Evolutionary conservation across 768 basidiomycete genomes (phyloP), one percentile per base, ranked within the genome.

Genomic region (Phlegmacium glaucopus): DNA sequence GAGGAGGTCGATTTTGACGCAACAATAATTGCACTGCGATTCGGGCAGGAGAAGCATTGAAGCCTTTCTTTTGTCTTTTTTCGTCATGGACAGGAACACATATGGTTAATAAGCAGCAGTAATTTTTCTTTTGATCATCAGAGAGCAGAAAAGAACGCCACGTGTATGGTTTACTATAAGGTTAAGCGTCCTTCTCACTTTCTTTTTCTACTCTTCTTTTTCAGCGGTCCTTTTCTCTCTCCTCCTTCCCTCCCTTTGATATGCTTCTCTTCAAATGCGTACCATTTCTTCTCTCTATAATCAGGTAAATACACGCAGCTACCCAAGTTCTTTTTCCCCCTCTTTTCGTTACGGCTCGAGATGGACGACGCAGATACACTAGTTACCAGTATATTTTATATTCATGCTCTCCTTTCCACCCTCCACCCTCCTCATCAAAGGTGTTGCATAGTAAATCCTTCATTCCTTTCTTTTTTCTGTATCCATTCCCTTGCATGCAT

Each of bases 1-100:
- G 25, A 62, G 60, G 41, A 62, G 74, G 54, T 66, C 70, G 36
- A 67, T 75, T 38, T 52, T 58, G 52, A 53, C 54, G 15, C 57
- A 58, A 30, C 54, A 53, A 40, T 58, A 43, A 51, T 50, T 42
- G 22, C 22, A 22, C 22, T 28, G 25, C 29, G 27, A 47, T 25
- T 38, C 26, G 9, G n/a, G 36, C 25, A 28, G 17, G 15, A 37
- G 26, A 36, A 25, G n/a, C 18, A 13, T 16, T 25, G 25, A 35
- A 8, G 25, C 18, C 25, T 34, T 34, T n/a, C 32, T 11, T 32
- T 8, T 10, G 32, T 22, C 22, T 22, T 22, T 5, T 22, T 22
- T 22, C 22, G 5, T 22, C 22, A 22, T 22, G 22, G 22, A 22
- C 22, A 22, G 22, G 22, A 22, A 22, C 22, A 22, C 22, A 2